Base-by-base conservation (phyloP, 257 asterid genomes). In the Plectranthus barbatus region DNA sequence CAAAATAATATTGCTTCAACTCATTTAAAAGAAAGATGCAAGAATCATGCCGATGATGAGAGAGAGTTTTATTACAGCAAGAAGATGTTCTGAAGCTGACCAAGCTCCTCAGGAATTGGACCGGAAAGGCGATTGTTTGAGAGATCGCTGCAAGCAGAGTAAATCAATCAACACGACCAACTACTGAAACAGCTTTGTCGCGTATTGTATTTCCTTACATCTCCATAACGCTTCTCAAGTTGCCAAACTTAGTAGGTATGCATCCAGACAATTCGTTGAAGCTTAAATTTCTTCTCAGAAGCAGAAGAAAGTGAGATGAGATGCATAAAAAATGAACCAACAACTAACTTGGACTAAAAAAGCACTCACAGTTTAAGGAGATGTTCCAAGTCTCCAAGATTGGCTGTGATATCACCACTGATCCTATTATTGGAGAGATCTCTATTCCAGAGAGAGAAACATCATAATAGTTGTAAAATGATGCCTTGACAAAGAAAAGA, bases 321-420 rank as follows among this genome's bases (percentile, higher is more conserved):
- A 48, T 4, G 7, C 45, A 8, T 36, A 20, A 49, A 11, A 42
- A 4, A 47, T 21, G 53, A 6, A 31, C 10, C 6, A 31, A 33
- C n/a, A 36, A 18, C 11, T 3, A 60, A 57, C 4, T 13, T 20
- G 2, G 36, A 37, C 21, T 14, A 36, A 19, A 15, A 26, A 24
- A 18, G 41, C 2, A 73, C 94, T 78, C 70, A 89, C 97, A 89
- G 72, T 66, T 84, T 89, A 54, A 89, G 76, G 59, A 89, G 97
- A 76, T 89, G 97, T 74, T 89, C 95, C 84, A 86, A 76, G 78
- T 86, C 97, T 45, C 97, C 95, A 0, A 89, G 75, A 26, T 91
- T 75, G 23, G 91, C 60, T 33, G 97, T 87, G 74, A 86, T 78
- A 7, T 76, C 44, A 62, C 97, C 97, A 26, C 60, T 76, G 64